These are phyloP conservation scores for Polysphondylium violaceum DNA, from an alignment of 78 protist species.

Conservation along the genomic window DNA sequence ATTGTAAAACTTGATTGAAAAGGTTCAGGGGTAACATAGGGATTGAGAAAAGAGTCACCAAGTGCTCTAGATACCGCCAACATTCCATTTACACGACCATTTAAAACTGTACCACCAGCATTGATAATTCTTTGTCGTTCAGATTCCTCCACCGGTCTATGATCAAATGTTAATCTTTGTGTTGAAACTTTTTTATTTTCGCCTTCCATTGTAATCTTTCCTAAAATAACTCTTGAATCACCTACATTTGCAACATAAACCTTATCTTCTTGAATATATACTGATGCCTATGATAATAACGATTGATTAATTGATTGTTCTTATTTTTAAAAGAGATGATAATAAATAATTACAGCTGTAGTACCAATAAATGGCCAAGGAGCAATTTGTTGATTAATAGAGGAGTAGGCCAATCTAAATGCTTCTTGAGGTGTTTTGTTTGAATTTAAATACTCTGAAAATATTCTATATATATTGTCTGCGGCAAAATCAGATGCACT, in stretches of 20 bases:
- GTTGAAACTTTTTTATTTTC: not conserved
- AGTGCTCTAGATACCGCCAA: constrained; percentile 71
- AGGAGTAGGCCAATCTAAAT: constrained; percentile 7
- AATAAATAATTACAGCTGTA: constrained; percentile 38
- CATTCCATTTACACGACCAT: constrained; percentile 82
- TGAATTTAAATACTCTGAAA: constrained; percentile 32
- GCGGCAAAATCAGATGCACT: constrained; percentile 74
- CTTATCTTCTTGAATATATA: constrained; percentile 29
- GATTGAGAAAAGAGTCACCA: constrained; percentile 70
- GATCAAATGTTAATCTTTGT: constrained; percentile 59
- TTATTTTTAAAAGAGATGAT: no score
- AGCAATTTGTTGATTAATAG: constrained; percentile 26
- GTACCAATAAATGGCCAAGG: constrained; percentile 76
- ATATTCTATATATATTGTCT: constrained; percentile 57
- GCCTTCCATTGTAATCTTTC: not conserved
- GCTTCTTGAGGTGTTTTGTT: constrained; percentile 31
- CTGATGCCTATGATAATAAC: constrained; percentile 15
- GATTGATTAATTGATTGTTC: no score
- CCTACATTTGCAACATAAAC: constrained; percentile 63
- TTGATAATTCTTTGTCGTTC: constrained; percentile 33
- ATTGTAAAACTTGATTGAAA: not conserved
- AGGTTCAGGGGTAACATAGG: constrained; percentile 69
- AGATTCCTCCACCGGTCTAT: constrained; percentile 65
- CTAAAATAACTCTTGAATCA: constrained; percentile 66
- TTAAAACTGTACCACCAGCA: constrained; percentile 70